Conservation (phyloP, 148 eudicot species). For the Silene uniflora region DNA sequence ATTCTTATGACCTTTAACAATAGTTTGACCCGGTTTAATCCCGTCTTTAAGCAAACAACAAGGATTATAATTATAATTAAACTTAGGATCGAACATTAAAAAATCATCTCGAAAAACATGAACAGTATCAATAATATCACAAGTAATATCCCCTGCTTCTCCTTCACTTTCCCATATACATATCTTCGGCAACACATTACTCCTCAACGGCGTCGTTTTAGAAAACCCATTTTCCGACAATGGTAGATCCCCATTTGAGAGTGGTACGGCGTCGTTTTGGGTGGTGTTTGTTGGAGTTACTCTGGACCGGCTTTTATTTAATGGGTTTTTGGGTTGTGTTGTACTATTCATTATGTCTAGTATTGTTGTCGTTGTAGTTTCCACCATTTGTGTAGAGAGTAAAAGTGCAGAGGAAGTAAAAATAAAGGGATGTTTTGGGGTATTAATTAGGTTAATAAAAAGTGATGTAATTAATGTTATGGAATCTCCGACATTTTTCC, state of each 20-base stretch:
- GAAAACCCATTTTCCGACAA: constrained; percentile 3
- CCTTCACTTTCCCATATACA: constrained; percentile 81
- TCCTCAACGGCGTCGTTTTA: constrained; percentile 27
- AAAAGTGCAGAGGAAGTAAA: no score
- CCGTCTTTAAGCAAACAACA: constrained; percentile 56
- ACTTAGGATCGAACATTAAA: constrained; percentile 40
- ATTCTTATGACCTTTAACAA: constrained; percentile 80
- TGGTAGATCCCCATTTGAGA: no score
- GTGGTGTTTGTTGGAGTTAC: constrained; percentile 35
- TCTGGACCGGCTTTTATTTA: constrained; percentile 43
- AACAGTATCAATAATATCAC: constrained; percentile 72
- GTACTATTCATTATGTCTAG: neutral
- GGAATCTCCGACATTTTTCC: constrained; percentile 25
- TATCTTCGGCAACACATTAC: constrained; percentile 46
- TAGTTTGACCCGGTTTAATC: constrained; percentile 68
- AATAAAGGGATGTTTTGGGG: neutral
- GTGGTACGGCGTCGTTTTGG: constrained; percentile 17
- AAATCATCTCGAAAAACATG: constrained; percentile 33
- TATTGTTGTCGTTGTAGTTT: neutral
- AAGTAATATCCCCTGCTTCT: constrained; percentile 77
- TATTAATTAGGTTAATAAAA: neutral
- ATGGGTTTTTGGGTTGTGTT: constrained; percentile 12
- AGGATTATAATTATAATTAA: constrained; percentile 41
- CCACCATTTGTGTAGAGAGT: no score
- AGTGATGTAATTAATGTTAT: neutral